phyloP scores from a whole-genome alignment of 1,284 basidiomycete species.

The Rhizoctonia solani region DNA sequence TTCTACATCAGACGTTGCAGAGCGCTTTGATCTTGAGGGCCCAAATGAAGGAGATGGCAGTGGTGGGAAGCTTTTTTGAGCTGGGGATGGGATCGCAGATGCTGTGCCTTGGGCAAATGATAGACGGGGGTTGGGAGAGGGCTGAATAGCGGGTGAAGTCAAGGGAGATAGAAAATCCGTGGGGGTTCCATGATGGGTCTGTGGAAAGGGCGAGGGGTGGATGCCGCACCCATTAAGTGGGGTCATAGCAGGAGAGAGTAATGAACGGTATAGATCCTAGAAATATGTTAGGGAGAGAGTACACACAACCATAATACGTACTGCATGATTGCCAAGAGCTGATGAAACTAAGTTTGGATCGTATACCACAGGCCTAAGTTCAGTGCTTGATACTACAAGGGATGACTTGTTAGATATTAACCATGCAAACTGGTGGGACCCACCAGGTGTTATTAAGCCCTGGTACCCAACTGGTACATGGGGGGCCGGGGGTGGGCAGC shows the following conservation, averaged over 20 bases:
- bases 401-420: constrained; percentile 3
- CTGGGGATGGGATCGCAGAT: constrained; percentile 38
- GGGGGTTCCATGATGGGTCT: constrained; percentile 46
- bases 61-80: constrained; percentile 45
- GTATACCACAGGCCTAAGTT: constrained; percentile 53
- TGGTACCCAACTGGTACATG: constrained; percentile 49
- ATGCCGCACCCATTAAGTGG: constrained; percentile 39
- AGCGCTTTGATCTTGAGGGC: constrained; percentile 37
- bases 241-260: constrained; percentile 45
- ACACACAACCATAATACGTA: constrained; percentile 17
- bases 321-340: constrained; percentile 53
- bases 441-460: constrained; percentile 74
- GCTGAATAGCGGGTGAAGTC: constrained; percentile 59
- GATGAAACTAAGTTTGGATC: constrained; percentile 61
- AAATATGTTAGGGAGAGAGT: background rate
- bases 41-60: constrained; percentile 36
- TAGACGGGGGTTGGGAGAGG: constrained; percentile 42
- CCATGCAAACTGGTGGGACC: constrained; percentile 40
- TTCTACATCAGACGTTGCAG: constrained; percentile 21
- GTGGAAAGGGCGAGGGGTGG: constrained; percentile 41
- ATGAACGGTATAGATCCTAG: constrained; percentile 36
- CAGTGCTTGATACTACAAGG: constrained; percentile 62
- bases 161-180: constrained; percentile 58
- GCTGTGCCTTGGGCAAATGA: constrained; percentile 41
- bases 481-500: constrained; percentile 10